Evolutionary conservation across 2,329 filamentous ascomycete species (phyloP).

Genomic region (Elsinoe australis): DNA sequence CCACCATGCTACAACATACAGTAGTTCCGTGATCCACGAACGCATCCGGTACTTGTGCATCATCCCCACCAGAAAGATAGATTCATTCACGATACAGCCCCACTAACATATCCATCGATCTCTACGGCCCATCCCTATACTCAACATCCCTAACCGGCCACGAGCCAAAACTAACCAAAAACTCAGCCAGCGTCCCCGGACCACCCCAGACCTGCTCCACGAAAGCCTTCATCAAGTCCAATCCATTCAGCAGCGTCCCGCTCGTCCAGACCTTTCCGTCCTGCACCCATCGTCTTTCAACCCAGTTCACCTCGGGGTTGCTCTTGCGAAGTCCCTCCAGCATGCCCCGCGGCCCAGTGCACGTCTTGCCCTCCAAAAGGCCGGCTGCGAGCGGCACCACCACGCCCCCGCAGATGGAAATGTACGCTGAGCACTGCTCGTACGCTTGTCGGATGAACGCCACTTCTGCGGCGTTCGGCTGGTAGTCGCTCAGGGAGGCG

Average conservation of each 20-base stretch:
- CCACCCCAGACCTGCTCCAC: slow-evolving; percentile 24
- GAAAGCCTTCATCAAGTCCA: slow-evolving; percentile 30
- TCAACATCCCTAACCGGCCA: not conserved
- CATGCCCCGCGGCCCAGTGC: slow-evolving; percentile 31
- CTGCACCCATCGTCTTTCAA: slow-evolving; percentile 28
- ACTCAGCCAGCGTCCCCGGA: not conserved
- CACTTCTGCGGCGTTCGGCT: slow-evolving; percentile 30
- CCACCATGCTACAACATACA: no score
- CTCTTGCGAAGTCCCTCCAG: slow-evolving; percentile 25
- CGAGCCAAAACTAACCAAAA: not conserved
- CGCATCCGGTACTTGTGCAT: no score
- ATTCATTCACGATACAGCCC: no score
- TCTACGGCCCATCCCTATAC: not conserved
- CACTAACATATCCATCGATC: not conserved
- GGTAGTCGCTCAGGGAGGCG: slow-evolving; percentile 29
- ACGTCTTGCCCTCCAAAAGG: slow-evolving; percentile 34
- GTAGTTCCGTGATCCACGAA: no score
- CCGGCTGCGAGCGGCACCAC: slow-evolving; percentile 31
- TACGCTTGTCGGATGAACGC: slow-evolving; percentile 34
- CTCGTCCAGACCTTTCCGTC: slow-evolving; percentile 33
- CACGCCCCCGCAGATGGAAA: slow-evolving; percentile 37
- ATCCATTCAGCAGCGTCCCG: slow-evolving; percentile 30
- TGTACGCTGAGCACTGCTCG: slow-evolving; percentile 33
- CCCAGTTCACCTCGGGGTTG: slow-evolving; percentile 32
- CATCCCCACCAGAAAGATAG: no score